Base-by-base conservation (phyloP, 1,284 basidiomycete genomes). In the Sanghuangporus sanghuang region DNA sequence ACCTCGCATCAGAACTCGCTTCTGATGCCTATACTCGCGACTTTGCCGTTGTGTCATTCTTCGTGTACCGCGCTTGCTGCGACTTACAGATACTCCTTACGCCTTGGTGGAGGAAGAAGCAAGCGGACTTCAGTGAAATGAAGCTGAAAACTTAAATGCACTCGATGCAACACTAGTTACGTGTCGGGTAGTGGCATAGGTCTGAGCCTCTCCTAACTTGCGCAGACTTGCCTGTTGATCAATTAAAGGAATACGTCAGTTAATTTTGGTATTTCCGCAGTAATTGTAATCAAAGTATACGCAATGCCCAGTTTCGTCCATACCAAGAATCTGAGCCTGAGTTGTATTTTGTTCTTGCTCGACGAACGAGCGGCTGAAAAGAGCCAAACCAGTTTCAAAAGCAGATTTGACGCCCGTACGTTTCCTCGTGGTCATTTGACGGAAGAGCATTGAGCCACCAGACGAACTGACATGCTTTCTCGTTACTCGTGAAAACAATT, bases 11-110 rank as follows among this genome's bases (percentile, higher is more conserved):
- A n/a, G 18, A 21, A 16, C 8, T 61, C 3, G n/a, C 49, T 16
- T 12, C 21, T 27, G 49, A 61, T 27, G 49, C 9, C 8, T 50
- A 40, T 54, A 14, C 39, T n/a, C 39, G 59, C n/a, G 49, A 61
- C 21, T 18, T 40, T 39, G 27, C 49, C n/a, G 14, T 61, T 0
- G 39, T 32, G 11, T 53, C 49, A 7, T 61, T 61, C 50, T 53
- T 61, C 38, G 59, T 53, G 12, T 61, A 53, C n/a, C 48, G 49
- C 8, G 59, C 59, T 39, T 61, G 59, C 27, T 8, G 49, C 6
- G 49, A 61, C 38, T 53, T 61, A 16, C 48, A 54, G 32, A 38
- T 54, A 42, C 11, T 61, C 11, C 2, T 61, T 21, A 52, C 59
- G 6, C 48, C 32, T 12, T 61, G 59, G 59, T 61, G 59, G 59